Evolutionary conservation across 345 rosid genomes (phyloP), one percentile per base, ranked within the genome.

Genomic region (Excoecaria agallocha): DNA sequence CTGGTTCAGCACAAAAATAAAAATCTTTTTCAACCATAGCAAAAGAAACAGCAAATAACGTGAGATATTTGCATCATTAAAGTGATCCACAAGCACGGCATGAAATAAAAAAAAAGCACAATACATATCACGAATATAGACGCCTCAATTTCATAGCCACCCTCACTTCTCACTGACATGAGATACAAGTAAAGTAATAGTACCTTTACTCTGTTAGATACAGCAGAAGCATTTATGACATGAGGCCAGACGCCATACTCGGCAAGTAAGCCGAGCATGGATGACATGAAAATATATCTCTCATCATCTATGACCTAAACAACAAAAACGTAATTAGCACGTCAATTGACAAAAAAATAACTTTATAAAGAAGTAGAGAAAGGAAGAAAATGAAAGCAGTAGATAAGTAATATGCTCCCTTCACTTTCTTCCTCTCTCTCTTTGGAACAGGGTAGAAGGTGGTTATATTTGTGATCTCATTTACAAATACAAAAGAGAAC

Each of bases 211-310:
- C 83, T 86, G 54, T 77, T 81, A 41, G 93, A 87, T 77, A 94
- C 78, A 63, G 86, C 80, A 48, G 97, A 73, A 15, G 98, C 97
- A 84, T 86, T 92, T 38, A 88, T 84, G 78, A 82, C 91, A 58
- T 72, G 88, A 30, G 99, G 98, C 87, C 81, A 84, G 71, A 87
- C 77, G 46, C 90, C 90, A 85, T 89, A 85, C 80, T 91, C 97
- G 54, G 91, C 90, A 87, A 94, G 80, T 76, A 94, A 84, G 50
- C 94, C 94, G 66, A 94, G 93, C 89, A 93, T 84, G 67, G 98
- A 92, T 74, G 98, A 89, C 86, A 83, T 82, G 80, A 91, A 94
- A 61, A 94, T 51, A 69, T 87, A 93, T 79, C 87, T 86, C 82
- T 93, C 97, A 59, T 91, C 97, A 82, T 93, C 96, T 73, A 80